Evolutionary conservation across 805 yeast genomes (phyloP).

Genomic region (Metschnikowia lachancei): DNA sequence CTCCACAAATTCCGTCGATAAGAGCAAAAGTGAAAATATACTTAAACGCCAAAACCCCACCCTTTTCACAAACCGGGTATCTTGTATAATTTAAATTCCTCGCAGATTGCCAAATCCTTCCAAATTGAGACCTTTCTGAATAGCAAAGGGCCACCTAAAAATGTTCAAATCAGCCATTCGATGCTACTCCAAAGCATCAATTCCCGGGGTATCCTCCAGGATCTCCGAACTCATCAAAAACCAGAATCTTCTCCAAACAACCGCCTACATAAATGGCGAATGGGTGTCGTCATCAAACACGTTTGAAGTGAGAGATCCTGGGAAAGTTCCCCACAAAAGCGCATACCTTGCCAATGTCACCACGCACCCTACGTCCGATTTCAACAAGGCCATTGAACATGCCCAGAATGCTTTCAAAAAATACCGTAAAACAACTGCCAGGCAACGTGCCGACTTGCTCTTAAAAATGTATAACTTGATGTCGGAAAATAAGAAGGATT

Average conservation of each 20-base stretch:
- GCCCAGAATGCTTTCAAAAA: constrained; percentile 53
- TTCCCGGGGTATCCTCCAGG: constrained; percentile 4
- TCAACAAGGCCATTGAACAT: constrained; percentile 52
- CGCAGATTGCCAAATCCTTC: no score
- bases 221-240: constrained; percentile 35
- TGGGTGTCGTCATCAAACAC: constrained; percentile 54
- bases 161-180: not conserved
- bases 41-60: no score
- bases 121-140: no score
- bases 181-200: constrained; percentile 4
- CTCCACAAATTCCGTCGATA: constrained; percentile 6
- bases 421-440: constrained; percentile 53
- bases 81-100: no score
- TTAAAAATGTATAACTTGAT: constrained; percentile 51
- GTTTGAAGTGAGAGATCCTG: constrained; percentile 77
- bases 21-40: not conserved
- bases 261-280: constrained; percentile 68
- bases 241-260: constrained; percentile 52
- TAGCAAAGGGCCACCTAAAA: no score
- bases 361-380: constrained; percentile 48
- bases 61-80: no score
- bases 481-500: constrained; percentile 57
- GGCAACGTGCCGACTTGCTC: constrained; percentile 55
- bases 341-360: constrained; percentile 52
- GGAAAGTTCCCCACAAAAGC: constrained; percentile 43